Percentiles rank a stretch among this genome's conserved stretches.
phyloP scores from a whole-genome alignment of 495 filamentous ascomycete species.

The Cladorrhinum samala region DNA sequence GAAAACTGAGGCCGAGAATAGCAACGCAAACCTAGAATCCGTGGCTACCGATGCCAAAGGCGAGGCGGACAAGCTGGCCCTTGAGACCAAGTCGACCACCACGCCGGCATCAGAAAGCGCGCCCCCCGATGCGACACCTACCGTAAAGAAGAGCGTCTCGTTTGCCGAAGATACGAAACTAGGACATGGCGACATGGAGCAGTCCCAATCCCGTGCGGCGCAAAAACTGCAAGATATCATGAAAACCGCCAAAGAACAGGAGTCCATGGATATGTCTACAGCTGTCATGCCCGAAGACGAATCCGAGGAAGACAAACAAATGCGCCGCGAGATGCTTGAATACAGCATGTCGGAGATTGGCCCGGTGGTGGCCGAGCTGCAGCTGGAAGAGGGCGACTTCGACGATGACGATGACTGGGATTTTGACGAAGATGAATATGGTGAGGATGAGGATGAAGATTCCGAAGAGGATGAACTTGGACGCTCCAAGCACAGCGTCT shows the following conservation, averaged over 20 bases:
- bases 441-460: constrained; percentile 46
- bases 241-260: constrained; percentile 36
- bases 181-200: constrained; percentile 27
- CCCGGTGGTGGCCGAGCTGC: constrained; percentile 85
- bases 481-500: constrained; percentile 52
- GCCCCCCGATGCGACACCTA: neutral
- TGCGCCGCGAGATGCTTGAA: constrained; percentile 86
- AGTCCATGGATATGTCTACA: constrained; percentile 34
- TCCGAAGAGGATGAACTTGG: constrained; percentile 64
- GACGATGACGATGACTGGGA: constrained; percentile 52
- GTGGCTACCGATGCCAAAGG: neutral
- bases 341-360: constrained; percentile 81
- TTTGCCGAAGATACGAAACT: constrained; percentile 54
- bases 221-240: constrained; percentile 46
- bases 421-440: constrained; percentile 46
- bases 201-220: constrained; percentile 28
- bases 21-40: neutral
- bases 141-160: constrained; percentile 36
- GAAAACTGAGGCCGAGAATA: constrained; percentile 12
- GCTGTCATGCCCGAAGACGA: constrained; percentile 56
- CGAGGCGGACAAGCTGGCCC: neutral
- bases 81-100: neutral
- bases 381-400: constrained; percentile 67
- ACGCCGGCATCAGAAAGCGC: neutral
- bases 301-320: constrained; percentile 66